Base-by-base conservation (phyloP, 257 asterid species). In the Haberlea rhodopensis region DNA sequence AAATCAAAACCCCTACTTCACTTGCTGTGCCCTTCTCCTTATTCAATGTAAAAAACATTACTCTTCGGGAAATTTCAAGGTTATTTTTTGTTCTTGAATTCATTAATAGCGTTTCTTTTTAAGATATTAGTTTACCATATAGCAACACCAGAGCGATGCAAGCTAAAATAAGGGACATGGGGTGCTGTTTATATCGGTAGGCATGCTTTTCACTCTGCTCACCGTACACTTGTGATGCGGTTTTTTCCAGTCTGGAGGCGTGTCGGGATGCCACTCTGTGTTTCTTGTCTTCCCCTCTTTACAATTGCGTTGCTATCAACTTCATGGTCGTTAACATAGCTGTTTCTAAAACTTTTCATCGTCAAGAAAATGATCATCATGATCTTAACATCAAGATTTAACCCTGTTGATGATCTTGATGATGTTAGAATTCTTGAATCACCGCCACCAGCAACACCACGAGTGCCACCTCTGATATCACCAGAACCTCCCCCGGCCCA, bases 131-230 rank as follows among this genome's bases (percentile, higher is more conserved):
- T 40, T 25, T 73, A 37, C 49, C 73, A 16, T 63, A 71, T 11
- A 82, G 71, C 45, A 81, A 67, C 5, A 76, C 26, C 58, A 72
- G 73, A 62, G 11, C 68, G 15, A 6, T 84, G 1, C 76, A 68
- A 45, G 67, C 31, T 2, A 67, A 71, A n/a, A 13, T 74, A 5
- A 74, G 75, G 43, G 75, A 67, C 51, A 20, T 83, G 27, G 96
- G 81, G 68, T 88, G 32, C 62, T 82, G 2, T 80, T 86, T 25
- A 28, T 88, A 15, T 74, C 76, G 13, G 55, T 85, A 18, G 85
- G 84, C 8, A 32, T 82, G 0, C 0, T 82, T 65, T 84, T 78
- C 5, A 67, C 71, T 62, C 25, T 73, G 43, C 10, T 71, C 5
- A 74, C 64, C 78, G 31, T 73, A 31, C 48, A 63, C 81, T 3